Evolutionary conservation across 345 rosid species (phyloP), one percentile per base, ranked within the genome.

Genomic region (Aethionema arabicum): DNA sequence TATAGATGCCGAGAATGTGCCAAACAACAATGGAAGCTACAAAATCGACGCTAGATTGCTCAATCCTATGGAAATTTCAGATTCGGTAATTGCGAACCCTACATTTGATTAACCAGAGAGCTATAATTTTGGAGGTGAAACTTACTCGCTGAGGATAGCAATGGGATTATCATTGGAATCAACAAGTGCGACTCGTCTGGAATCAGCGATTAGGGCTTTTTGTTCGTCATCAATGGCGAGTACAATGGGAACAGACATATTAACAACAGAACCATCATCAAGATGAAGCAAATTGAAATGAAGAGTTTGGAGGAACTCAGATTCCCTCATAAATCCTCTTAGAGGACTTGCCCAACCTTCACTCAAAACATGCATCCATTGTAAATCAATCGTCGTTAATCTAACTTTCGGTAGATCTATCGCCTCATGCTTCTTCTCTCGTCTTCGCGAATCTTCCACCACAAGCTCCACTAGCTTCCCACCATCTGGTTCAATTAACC

Each of bases 291-390:
- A 72, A 77, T 89, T 89, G 77, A 87, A 92, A 81, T 89, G 96
- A 89, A 92, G 98, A 35, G 96, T 85, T 89, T 92, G 98, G 84
- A 92, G 96, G 93, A 92, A 89, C 96, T 92, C 91, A 80, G 95
- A 78, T 80, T 89, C 89, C 72, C 86, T 80, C 98, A 92, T 92
- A 82, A 89, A 92, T 12, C 98, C 98, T 0, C 74, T 58, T 15
- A 89, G 84, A 0, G 98, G 96, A 63, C 98, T 92, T 6, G 96
- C 96, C 96, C 98, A 92, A 0, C 98, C 98, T 76, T 92, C 98
- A 73, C 96, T 85, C 67, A 92, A 69, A 5, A 92, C 98, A 69
- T 92, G 96, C 65, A 83, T 85, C 98, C 98, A 89, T 64, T 92
- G 83, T 2, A 77, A 32, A 71, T 89, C 96, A 66, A 92, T 81